Evolutionary conservation across 2,329 filamentous ascomycete genomes (phyloP).

Genomic region (Colletotrichum melonis): DNA sequence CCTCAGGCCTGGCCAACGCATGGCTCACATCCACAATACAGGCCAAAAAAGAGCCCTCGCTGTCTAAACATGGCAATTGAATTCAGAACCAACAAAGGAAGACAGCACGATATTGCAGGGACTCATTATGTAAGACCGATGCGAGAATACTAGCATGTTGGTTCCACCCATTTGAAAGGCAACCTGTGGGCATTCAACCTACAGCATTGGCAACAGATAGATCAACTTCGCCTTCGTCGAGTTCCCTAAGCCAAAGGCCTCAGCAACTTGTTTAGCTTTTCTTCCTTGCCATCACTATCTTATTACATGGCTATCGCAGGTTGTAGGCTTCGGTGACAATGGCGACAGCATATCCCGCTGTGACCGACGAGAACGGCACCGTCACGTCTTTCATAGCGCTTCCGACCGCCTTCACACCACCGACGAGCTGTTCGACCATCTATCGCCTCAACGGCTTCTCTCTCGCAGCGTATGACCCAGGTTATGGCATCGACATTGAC

Average conservation of each 20-base stretch:
- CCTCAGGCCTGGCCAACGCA: no score
- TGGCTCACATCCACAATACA: neutral
- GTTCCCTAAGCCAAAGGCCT: neutral
- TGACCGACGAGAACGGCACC: neutral
- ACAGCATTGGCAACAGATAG: neutral
- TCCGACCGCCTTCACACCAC: constrained; percentile 7
- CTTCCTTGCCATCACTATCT: neutral
- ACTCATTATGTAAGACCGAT: neutral
- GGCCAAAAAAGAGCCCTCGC: no score
- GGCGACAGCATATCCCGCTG: constrained; percentile 4
- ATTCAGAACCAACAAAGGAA: neutral
- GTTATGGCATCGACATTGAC: constrained; percentile 1
- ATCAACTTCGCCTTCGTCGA: neutral
- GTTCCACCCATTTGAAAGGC: neutral
- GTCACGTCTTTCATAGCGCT: constrained; percentile 20
- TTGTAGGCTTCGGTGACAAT: neutral
- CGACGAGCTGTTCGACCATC: constrained; percentile 5
- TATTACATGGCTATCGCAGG: neutral
- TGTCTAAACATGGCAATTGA: no score
- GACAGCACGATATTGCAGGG: neutral
- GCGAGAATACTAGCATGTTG: no score
- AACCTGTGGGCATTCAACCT: neutral
- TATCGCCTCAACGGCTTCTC: constrained; percentile 6
- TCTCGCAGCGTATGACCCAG: constrained; percentile 12
- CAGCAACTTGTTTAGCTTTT: neutral